A percentile compares a stretch with the other conserved stretches of the same genome.
phyloP scores from a whole-genome alignment of 176 grass and related monocot species.

The Tillandsia fasciculata region DNA sequence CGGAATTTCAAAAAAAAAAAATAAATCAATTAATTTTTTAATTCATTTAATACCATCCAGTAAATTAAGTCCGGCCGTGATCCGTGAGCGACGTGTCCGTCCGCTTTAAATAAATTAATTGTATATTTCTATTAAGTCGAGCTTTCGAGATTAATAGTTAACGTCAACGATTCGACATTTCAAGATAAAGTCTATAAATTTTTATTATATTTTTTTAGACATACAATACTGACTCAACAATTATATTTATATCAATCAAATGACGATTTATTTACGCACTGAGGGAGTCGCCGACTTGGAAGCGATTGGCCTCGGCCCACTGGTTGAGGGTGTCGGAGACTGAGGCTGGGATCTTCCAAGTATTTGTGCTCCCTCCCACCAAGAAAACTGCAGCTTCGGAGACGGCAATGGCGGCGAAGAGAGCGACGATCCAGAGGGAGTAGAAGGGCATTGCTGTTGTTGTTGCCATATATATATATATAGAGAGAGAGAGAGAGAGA shows the following conservation, averaged over 20 bases:
- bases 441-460: not conserved
- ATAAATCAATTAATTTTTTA: too few species aligned
- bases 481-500: not conserved
- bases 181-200: too few species aligned
- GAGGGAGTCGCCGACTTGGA: conserved; percentile 42
- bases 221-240: not conserved
- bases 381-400: conserved; percentile 24
- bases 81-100: too few species aligned
- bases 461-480: not conserved
- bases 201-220: too few species aligned
- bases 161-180: rapidly evolving
- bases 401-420: not conserved
- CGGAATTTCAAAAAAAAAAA: not conserved
- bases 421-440: not conserved
- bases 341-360: conserved; percentile 23
- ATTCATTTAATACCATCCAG: too few species aligned
- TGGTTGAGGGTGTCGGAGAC: conserved; percentile 31
- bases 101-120: too few species aligned
- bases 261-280: conserved; percentile 12
- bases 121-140: too few species aligned
- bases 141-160: too few species aligned
- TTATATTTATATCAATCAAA: not conserved
- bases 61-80: too few species aligned
- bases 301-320: conserved; percentile 33
- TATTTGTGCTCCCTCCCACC: conserved; percentile 26